A percentile compares a stretch with the other conserved stretches of the same genome.
phyloP scores from a whole-genome alignment of 495 filamentous ascomycete species.

The Neurospora cerealis region DNA sequence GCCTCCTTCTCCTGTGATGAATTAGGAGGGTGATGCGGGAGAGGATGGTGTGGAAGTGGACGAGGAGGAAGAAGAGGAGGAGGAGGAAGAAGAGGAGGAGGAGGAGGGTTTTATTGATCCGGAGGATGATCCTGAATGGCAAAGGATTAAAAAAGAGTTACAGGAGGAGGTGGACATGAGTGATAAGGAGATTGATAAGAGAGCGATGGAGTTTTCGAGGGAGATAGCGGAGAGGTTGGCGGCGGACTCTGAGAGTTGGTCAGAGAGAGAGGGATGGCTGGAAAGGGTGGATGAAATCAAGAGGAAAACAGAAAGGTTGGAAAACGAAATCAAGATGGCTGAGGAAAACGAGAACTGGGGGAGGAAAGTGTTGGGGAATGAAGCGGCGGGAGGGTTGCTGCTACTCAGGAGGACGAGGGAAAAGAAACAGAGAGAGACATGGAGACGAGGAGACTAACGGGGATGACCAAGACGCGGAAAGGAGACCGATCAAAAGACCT shows the following conservation, averaged over 20 bases:
- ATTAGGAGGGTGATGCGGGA: neutral
- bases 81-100: too few relatives aligned
- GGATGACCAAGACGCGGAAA: neutral
- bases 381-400: neutral
- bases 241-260: neutral
- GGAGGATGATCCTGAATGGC: neutral
- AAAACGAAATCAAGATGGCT: neutral
- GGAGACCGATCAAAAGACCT: neutral
- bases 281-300: neutral
- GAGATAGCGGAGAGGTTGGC: neutral
- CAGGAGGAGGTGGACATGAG: neutral
- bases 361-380: neutral
- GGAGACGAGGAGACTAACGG: neutral
- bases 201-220: neutral
- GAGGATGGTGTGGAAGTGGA: neutral
- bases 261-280: neutral
- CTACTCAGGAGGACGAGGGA: neutral
- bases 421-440: neutral
- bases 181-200: neutral
- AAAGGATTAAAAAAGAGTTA: neutral
- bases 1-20: constrained; percentile 8
- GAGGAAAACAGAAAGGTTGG: neutral
- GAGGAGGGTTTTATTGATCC: neutral
- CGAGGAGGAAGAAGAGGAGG: neutral
- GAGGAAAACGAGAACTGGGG: neutral